These are phyloP conservation scores for Elsinoe necatrix DNA, from an alignment of 2,329 filamentous ascomycete genomes.

Conservation along the genomic window DNA sequence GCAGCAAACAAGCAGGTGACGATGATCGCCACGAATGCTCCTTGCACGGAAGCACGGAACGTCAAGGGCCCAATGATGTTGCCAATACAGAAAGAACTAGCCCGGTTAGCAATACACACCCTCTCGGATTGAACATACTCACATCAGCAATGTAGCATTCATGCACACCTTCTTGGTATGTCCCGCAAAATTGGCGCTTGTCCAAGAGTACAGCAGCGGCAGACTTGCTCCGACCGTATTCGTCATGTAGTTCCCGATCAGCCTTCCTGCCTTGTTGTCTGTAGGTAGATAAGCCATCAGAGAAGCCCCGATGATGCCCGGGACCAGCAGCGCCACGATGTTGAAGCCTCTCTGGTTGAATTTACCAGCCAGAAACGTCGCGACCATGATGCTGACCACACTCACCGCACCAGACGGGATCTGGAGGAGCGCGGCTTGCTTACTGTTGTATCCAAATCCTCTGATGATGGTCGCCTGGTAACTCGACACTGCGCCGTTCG, in stretches of 20 bases:
- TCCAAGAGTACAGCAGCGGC: constrained; percentile 33
- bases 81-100: constrained; percentile 27
- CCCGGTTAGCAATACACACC: not conserved
- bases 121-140: not conserved
- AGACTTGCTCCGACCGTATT: constrained; percentile 33
- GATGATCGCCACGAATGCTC: constrained; percentile 29
- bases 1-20: constrained; percentile 29
- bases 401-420: constrained; percentile 50
- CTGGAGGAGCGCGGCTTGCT: constrained; percentile 34
- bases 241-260: constrained; percentile 35
- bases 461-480: constrained; percentile 30
- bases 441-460: constrained; percentile 26
- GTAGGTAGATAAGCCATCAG: constrained; percentile 27
- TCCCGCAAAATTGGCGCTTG: constrained; percentile 50
- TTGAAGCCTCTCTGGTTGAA: constrained; percentile 26
- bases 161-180: constrained; percentile 65
- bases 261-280: constrained; percentile 38
- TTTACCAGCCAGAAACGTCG: constrained; percentile 23
- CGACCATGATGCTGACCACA: constrained; percentile 32
- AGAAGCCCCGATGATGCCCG: constrained; percentile 24
- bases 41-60: constrained; percentile 26
- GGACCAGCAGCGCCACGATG: constrained; percentile 23
- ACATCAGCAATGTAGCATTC: constrained; percentile 48
- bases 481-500: constrained; percentile 37
- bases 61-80: constrained; percentile 37